Base-by-base conservation (phyloP, 352 stramenopile genomes). In the Phytophthora ramorum region DNA sequence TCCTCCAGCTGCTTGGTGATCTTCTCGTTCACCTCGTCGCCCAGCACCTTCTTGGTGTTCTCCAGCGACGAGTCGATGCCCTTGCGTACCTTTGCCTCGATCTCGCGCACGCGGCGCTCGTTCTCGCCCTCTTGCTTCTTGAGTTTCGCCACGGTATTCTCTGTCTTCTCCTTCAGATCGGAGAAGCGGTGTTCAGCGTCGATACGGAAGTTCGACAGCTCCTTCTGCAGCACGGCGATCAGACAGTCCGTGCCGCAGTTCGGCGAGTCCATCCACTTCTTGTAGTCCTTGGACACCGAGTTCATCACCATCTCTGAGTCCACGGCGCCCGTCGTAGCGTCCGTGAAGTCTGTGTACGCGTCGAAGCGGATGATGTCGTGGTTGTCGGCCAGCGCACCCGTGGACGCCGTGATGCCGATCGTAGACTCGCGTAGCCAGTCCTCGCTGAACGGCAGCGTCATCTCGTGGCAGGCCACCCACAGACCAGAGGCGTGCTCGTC, bases 131-230 rank as follows among this genome's bases (percentile, higher is more conserved):
- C 87, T 56, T 92, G 83, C 41, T 78, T 79, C 66, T 86, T 87
- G 22, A 96, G 72, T 62, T 93, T 93, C 30, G 47, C 59, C 12
- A 96, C 85, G 16, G 78, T 93, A 65, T 92, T 90, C 54, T 81
- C 76, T n/a, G 84, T 96, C 73, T 92, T 93, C 62, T 96, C 87
- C 73, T 94, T 93, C 43, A 96, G 57, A 62, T 94, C 86, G 8
- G 83, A 73, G 58, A 96, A 92, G 44, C 83, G 81, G 70, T 96
- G 87, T 64, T 96, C 87, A 10, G 85, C 85, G 38, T 92, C 77
- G 30, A 95, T 71, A 51, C 83, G 85, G 66, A 95, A 93, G 62
- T 93, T 95, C 24, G 63, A 68, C 24, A 95, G 47, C 52, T 93
- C 81, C 67, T 95, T 95, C 66, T 89, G 76, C 46, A 95, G 67